Base-by-base conservation (phyloP, 1,284 basidiomycete genomes). In the Wallemia hederae region DNA sequence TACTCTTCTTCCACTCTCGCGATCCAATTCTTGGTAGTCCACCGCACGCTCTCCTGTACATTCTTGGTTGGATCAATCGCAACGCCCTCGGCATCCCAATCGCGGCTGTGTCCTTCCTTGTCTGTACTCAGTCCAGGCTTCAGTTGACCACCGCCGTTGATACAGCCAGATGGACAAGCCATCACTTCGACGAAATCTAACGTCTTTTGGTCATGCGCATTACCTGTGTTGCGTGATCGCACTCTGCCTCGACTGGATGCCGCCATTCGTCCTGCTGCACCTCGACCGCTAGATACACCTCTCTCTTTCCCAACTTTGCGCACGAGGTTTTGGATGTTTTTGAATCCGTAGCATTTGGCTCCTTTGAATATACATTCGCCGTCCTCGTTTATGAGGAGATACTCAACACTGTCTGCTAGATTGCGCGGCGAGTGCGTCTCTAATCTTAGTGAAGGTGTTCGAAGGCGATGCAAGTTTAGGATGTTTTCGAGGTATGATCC, bases 111-210 rank as follows among this genome's bases (percentile, higher is more conserved):
- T 14, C 81, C 80, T 68, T 84, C 81, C 61, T 74, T 78, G 66
- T 84, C 81, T 28, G 66, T 66, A 29, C 60, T 59, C 9, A 58
- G 34, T 39, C 33, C 24, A 55, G 79, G 80, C 64, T 82, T 81
- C 66, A 91, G 75, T 72, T 98, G 94, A 1, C 94, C 94, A 26
- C 94, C 92, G 1, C 94, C 92, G 68, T 97, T 97, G 59, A 96
- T 87, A 69, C 94, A 98, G 3, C 94, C 94, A 0, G 85, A 81
- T 0, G 94, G 94, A 73, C 94, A 99, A 24, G 94, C 94, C 94
- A 99, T 98, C 63, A 99, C 90, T 68, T 99, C 94, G 59, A 98
- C 83, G 70, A 92, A 98, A 72, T 98, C 92, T 69, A 92, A 85
- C 29, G 78, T 75, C 66, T 73, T 74, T 60, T 78, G 77, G 63